These are phyloP conservation scores for Candida parachauliodes DNA, from an alignment of 805 yeast genomes.

Conservation along the genomic window DNA sequence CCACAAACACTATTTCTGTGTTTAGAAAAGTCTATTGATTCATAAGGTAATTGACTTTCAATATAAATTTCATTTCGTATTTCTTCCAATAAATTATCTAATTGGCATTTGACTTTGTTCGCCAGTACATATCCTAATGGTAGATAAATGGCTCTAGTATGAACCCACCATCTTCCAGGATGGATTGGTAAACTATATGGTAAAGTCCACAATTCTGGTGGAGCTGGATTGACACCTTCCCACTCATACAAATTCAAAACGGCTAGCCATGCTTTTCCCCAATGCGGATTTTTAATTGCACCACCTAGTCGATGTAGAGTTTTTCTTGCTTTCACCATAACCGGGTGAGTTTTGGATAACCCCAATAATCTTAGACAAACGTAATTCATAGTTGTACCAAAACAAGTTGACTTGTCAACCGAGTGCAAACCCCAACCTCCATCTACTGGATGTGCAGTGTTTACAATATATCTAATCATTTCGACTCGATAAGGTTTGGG, in stretches of 20 bases:
- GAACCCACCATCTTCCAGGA: slow-evolving; percentile 99
- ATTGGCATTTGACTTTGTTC: slow-evolving; percentile 48
- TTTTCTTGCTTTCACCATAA: slow-evolving; percentile 67
- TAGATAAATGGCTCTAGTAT: slow-evolving; percentile 85
- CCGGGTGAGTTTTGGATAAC: slow-evolving; percentile 67
- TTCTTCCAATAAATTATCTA: slow-evolving; percentile 60
- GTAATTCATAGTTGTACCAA: slow-evolving; percentile 89
- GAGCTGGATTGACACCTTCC: slow-evolving; percentile 98
- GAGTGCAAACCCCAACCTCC: slow-evolving; percentile 99
- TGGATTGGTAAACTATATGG: slow-evolving; percentile 83
- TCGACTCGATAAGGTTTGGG: slow-evolving; percentile 66
- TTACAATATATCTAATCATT: slow-evolving; percentile 80
- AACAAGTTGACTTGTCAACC: slow-evolving; percentile 89
- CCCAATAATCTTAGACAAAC: slow-evolving; percentile 81
- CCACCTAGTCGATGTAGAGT: slow-evolving; percentile 79
- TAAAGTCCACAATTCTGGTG: slow-evolving; percentile 88
- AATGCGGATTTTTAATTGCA: slow-evolving; percentile 86
- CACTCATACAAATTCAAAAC: slow-evolving; percentile 78
- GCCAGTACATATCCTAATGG: slow-evolving; percentile 81
- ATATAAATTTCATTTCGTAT: slow-evolving; percentile 78
- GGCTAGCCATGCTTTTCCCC: slow-evolving; percentile 96
- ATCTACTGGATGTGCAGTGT: slow-evolving; percentile 92
- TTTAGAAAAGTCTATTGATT: slow-evolving; percentile 59
- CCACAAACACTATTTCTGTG: slow-evolving; percentile 87
- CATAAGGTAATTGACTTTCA: slow-evolving; percentile 49